Conservation (phyloP, 2,329 filamentous ascomycete genomes). For the Cercospora beticola region DNA sequence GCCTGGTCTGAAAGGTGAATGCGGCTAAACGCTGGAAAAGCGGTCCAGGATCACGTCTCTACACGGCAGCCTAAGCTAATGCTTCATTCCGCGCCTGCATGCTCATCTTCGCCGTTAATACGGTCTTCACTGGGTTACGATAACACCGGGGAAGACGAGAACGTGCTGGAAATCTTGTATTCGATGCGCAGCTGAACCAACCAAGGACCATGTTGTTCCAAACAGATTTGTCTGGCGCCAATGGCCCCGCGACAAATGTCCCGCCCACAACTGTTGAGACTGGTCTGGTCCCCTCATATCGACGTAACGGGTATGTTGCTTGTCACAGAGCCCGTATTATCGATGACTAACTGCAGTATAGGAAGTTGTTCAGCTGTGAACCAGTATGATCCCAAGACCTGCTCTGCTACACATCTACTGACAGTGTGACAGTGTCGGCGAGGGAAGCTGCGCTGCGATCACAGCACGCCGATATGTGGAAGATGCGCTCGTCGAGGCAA, state of each 20-base stretch:
- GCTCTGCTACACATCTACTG: background rate
- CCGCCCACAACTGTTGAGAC: background rate
- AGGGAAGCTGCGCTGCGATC: constrained; percentile 40
- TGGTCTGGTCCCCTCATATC: constrained; percentile 28
- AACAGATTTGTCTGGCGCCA: background rate
- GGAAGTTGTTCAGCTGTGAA: constrained; percentile 38
- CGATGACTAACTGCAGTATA: background rate
- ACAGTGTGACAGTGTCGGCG: constrained; percentile 30
- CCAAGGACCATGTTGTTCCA: background rate
- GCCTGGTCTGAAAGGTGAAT: background rate
- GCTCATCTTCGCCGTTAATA: background rate
- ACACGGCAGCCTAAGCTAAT: constrained; percentile 1
- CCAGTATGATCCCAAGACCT: constrained; percentile 28
- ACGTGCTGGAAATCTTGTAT: background rate
- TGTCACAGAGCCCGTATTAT: background rate
- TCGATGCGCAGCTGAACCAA: background rate
- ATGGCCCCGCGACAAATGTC: background rate
- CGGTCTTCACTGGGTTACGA: background rate
- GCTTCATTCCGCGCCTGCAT: background rate
- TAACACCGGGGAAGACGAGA: background rate
- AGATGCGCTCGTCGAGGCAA: constrained; percentile 33
- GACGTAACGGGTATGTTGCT: constrained; percentile 33
- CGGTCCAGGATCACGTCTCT: background rate
- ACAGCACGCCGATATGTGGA: constrained; percentile 36
- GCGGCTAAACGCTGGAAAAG: background rate